phyloP scores from a whole-genome alignment of 2,329 filamentous ascomycete genomes.

The Talaromyces sp. region DNA sequence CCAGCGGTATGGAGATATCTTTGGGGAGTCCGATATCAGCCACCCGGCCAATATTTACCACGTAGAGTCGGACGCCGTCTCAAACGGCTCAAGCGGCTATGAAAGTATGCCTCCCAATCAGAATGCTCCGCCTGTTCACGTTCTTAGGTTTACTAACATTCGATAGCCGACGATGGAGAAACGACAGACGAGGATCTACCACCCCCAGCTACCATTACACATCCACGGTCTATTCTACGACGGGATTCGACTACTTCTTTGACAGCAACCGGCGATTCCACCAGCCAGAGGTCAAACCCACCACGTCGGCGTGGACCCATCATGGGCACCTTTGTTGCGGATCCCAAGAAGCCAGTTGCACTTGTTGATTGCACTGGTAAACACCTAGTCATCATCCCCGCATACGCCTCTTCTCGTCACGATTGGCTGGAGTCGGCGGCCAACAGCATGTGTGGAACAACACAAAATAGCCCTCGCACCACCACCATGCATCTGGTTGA shows the following conservation, averaged over 20 bases:
- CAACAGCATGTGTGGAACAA: constrained; percentile 41
- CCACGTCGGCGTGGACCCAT: constrained; percentile 44
- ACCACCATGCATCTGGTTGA: constrained; percentile 39
- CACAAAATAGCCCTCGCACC: constrained; percentile 42
- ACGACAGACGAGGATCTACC: constrained; percentile 58
- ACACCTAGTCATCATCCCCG: constrained; percentile 47
- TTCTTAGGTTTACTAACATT: constrained; percentile 44
- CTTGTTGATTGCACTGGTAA: constrained; percentile 48
- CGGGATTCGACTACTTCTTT: constrained; percentile 46
- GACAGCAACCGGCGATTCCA: constrained; percentile 41
- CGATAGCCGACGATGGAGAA: constrained; percentile 56
- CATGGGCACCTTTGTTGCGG: constrained; percentile 47
- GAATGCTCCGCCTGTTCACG: constrained; percentile 22
- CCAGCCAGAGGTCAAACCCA: constrained; percentile 25
- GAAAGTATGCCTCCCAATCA: constrained; percentile 49
- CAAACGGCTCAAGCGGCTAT: constrained; percentile 51
- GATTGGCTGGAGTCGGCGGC: constrained; percentile 44
- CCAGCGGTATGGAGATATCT: constrained; percentile 38
- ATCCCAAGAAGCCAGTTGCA: constrained; percentile 47
- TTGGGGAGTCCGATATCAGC: constrained; percentile 38
- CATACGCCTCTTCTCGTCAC: constrained; percentile 45
- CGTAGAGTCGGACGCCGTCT: constrained; percentile 44
- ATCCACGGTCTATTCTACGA: constrained; percentile 49
- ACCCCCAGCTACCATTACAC: constrained; percentile 46
- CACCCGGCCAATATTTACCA: constrained; percentile 42